Percentiles rank a stretch among this genome's conserved stretches.
These are phyloP conservation scores for Hanseniaspora lachancei DNA, from an alignment of 805 yeast genomes.

Conservation along the genomic window DNA sequence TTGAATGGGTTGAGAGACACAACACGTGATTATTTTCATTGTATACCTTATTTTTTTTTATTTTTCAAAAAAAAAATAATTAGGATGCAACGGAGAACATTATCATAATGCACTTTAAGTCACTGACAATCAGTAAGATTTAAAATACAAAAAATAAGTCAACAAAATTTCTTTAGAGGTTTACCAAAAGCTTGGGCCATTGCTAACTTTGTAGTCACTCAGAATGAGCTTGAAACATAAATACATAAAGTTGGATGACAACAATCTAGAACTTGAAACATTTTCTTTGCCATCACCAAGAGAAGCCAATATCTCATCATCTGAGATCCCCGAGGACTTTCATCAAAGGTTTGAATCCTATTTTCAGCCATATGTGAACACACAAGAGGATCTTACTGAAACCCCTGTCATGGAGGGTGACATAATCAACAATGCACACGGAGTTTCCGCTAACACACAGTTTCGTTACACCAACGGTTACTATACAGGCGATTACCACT, in stretches of 20 bases:
- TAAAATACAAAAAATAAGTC: too few relatives aligned
- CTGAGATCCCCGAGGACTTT: background rate
- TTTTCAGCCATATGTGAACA: background rate
- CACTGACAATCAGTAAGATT: too few relatives aligned
- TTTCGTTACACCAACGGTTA: background rate
- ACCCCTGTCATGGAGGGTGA: background rate
- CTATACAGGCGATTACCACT: background rate
- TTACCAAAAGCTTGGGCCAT: background rate
- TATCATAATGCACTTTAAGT: too few relatives aligned
- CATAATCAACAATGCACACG: background rate
- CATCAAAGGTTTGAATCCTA: background rate
- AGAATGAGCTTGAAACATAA: slow-evolving; percentile 5
- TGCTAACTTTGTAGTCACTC: too few relatives aligned
- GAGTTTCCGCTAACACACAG: background rate
- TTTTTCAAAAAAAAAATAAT: too few relatives aligned
- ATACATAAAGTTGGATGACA: slow-evolving; percentile 7
- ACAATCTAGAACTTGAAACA: slow-evolving; percentile 9
- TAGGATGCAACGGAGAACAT: too few relatives aligned
- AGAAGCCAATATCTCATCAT: background rate
- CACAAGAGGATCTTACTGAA: background rate
- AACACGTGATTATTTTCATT: too few relatives aligned
- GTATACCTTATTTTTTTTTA: too few relatives aligned
- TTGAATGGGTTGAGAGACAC: too few relatives aligned
- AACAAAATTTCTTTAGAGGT: too few relatives aligned
- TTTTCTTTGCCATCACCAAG: slow-evolving; percentile 2